These are phyloP conservation scores for Colletotrichum orchidophilum DNA, from an alignment of 2,329 filamentous ascomycete genomes.

Conservation along the genomic window DNA sequence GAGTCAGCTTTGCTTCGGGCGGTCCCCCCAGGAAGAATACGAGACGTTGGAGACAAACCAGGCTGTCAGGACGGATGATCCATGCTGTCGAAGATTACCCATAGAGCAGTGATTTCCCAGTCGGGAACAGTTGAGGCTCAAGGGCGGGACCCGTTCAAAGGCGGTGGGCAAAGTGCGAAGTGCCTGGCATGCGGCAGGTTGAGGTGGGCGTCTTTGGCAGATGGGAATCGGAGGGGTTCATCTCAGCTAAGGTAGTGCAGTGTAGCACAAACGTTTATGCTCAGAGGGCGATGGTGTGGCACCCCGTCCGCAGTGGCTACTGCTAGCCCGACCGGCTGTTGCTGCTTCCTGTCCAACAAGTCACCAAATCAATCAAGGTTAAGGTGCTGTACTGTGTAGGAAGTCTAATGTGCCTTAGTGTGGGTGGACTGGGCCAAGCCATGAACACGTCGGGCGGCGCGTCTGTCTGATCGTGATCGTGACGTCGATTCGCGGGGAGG, in stretches of 20 bases:
- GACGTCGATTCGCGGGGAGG: conserved; percentile 13
- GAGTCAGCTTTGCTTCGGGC: conserved; percentile 30
- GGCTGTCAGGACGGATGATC: conserved; percentile 27
- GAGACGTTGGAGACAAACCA: conserved; percentile 27
- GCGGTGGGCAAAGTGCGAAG: conserved; percentile 12
- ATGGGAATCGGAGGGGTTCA: conserved; percentile 8
- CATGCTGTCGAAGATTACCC: conserved; percentile 28
- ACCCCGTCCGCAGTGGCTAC: background rate
- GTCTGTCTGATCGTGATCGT: conserved; percentile 12
- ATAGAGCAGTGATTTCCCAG: conserved; percentile 22
- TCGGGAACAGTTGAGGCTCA: conserved; percentile 25
- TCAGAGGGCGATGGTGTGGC: background rate
- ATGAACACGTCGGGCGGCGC: background rate
- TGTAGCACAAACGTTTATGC: conserved; percentile 24
- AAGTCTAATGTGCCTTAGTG: background rate
- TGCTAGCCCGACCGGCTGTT: background rate
- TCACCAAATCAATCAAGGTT: background rate
- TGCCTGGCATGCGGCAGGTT: conserved; percentile 14
- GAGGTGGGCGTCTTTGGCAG: background rate
- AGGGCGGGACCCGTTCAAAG: conserved; percentile 14
- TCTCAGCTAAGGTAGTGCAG: conserved; percentile 19
- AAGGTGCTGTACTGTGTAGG: background rate
- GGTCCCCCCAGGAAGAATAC: conserved; percentile 24
- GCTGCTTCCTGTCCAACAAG: background rate
- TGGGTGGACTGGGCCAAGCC: conserved; percentile 21